Base-by-base conservation (phyloP, 768 basidiomycete species). In the Panaeolus papilionaceus region DNA sequence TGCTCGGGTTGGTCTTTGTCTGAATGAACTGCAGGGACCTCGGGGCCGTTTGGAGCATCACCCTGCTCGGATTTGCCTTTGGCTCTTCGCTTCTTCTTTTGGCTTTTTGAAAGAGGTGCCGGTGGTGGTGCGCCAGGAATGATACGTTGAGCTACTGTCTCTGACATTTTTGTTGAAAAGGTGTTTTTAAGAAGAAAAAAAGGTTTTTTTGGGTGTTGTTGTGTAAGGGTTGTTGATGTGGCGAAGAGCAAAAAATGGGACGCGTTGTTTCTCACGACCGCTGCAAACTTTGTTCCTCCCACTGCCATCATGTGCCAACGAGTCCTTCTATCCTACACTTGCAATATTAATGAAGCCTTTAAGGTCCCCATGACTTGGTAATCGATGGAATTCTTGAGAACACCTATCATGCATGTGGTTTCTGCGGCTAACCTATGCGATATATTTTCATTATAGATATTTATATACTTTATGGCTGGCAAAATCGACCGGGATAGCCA, bases 81-180 rank as follows among this genome's bases (percentile, higher is more conserved):
- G 38, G 76, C 77, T 67, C 86, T 83, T 79, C 88, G 89, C 77
- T 88, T 90, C 79, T 92, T 95, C 77, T 88, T 91, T 74, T 88
- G 85, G 3, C 86, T 81, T 76, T 93, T 93, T 42, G 90, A 84
- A 3, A 80, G 68, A 0, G 88, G 80, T 4, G 83, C 71, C 49
- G 89, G 87, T 0, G 89, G 88, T 64, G 89, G 92, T 12, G 93
- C 93, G 58, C 93, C 93, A 28, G 93, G 93, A 66, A 95, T 84
- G 69, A 92, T 74, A 66, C 93, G 90, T 39, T 79, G 77, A 61
- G 77, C 72, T 62, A 76, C 67, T 58, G 77, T 28, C 75, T 82
- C 81, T 69, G 80, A 73, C 80, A 83, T 83, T 78, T 75, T 80
- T 68, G 65, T 51, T 28, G 54, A 58, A 14, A 10, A 14, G 54